phyloP scores from a whole-genome alignment of 805 yeast genomes.

The Ogataea paraovalis region DNA sequence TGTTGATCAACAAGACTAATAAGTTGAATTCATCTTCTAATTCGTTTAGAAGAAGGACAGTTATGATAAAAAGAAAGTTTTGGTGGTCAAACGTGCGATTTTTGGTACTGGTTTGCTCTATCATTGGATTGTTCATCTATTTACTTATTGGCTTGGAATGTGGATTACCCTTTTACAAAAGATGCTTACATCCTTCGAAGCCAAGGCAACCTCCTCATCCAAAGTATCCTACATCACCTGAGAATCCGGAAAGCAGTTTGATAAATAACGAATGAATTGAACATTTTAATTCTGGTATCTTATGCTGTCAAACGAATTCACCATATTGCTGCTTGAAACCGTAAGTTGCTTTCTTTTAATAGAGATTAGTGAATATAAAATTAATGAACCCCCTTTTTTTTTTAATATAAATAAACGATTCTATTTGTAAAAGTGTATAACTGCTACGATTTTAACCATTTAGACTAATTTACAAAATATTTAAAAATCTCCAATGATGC shows the following conservation, averaged over 20 bases:
- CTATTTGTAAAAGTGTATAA: not conserved
- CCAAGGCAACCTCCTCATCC: constrained; percentile 25
- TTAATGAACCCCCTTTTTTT: no score
- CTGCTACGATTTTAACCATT: not conserved
- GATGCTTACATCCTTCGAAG: constrained; percentile 34
- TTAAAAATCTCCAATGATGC: no score
- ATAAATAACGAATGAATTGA: not conserved
- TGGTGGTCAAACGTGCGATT: constrained; percentile 63
- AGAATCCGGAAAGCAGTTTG: not conserved
- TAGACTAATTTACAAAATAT: not conserved
- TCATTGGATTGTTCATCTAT: constrained; percentile 36
- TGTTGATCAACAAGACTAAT: constrained; percentile 76
- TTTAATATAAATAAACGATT: not conserved
- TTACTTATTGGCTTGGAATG: constrained; percentile 48
- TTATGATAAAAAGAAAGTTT: constrained; percentile 56
- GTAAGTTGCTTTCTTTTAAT: not conserved
- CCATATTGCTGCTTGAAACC: not conserved
- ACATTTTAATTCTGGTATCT: no score
- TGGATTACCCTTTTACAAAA: constrained; percentile 47
- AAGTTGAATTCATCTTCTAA: constrained; percentile 61
- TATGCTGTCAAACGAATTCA: no score
- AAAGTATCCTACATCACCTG: not conserved
- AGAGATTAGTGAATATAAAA: no score
- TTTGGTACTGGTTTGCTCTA: constrained; percentile 26
- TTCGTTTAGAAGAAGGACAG: constrained; percentile 68